Conservation (phyloP, 495 filamentous ascomycete species). For the Penicillium pulvis region DNA sequence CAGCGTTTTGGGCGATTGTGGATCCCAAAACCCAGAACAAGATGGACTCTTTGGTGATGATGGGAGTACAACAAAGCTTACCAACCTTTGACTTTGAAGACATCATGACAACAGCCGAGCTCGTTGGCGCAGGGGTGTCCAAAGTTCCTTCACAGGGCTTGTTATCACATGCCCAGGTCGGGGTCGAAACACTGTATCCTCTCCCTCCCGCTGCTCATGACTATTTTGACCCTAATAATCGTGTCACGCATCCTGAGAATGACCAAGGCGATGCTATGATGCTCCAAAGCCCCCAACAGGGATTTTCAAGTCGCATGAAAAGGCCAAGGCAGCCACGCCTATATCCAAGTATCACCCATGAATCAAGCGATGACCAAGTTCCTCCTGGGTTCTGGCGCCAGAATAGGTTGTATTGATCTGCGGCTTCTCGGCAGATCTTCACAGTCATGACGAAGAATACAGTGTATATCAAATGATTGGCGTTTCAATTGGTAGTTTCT, state of each 20-base stretch:
- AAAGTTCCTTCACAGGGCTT: background rate
- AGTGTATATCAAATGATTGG: background rate
- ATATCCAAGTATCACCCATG: background rate
- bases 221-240: background rate
- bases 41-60: background rate
- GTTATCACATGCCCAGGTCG: background rate
- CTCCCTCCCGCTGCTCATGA: background rate
- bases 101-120: background rate
- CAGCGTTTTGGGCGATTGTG: conserved; percentile 19
- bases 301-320: background rate
- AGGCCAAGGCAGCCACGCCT: background rate
- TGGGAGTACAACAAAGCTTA: background rate
- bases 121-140: background rate
- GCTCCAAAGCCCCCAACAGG: background rate
- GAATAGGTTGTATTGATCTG: conserved; percentile 33
- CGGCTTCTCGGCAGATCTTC: background rate
- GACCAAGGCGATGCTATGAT: background rate
- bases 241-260: background rate
- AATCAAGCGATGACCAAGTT: background rate
- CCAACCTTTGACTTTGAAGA: background rate
- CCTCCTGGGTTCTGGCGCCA: conserved; percentile 35
- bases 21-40: background rate
- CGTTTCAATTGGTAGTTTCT: background rate
- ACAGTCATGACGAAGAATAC: background rate
- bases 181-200: background rate